Conservation (phyloP, 2,329 filamentous ascomycete species). For the Phialophora chinensis region DNA sequence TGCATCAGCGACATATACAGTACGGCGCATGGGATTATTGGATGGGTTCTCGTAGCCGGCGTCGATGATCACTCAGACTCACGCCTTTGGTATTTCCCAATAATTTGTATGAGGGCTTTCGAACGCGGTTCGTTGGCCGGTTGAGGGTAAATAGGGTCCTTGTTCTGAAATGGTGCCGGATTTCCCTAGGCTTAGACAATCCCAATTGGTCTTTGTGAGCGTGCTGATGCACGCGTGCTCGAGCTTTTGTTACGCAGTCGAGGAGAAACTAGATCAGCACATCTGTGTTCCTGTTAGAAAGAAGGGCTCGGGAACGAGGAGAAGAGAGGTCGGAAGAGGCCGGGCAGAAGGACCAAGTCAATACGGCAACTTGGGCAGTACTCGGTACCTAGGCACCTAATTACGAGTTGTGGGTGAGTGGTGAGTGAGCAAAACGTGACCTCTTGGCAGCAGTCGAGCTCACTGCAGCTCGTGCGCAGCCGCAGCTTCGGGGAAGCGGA, state of each 20-base stretch:
- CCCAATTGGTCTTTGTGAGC: neutral
- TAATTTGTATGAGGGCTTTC: neutral
- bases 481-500: slow-evolving; percentile 4
- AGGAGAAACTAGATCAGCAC: neutral
- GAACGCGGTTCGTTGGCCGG: neutral
- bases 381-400: neutral
- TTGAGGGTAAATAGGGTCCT: neutral
- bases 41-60: slow-evolving; percentile 36
- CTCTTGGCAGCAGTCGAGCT: neutral
- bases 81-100: neutral
- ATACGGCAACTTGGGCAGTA: neutral
- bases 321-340: neutral
- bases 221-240: neutral
- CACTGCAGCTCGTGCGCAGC: neutral
- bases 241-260: neutral
- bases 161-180: neutral
- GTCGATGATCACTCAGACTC: neutral
- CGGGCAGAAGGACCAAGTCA: neutral
- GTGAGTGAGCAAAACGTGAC: slow-evolving; percentile 4
- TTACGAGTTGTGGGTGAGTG: neutral
- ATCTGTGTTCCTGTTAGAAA: neutral
- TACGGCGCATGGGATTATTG: slow-evolving; percentile 52
- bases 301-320: neutral
- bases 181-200: neutral
- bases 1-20: slow-evolving; percentile 46